Percentiles rank a stretch among this genome's conserved stretches.
phyloP scores from a whole-genome alignment of 2,329 filamentous ascomycete genomes.

The Blumeriella jaapii region DNA sequence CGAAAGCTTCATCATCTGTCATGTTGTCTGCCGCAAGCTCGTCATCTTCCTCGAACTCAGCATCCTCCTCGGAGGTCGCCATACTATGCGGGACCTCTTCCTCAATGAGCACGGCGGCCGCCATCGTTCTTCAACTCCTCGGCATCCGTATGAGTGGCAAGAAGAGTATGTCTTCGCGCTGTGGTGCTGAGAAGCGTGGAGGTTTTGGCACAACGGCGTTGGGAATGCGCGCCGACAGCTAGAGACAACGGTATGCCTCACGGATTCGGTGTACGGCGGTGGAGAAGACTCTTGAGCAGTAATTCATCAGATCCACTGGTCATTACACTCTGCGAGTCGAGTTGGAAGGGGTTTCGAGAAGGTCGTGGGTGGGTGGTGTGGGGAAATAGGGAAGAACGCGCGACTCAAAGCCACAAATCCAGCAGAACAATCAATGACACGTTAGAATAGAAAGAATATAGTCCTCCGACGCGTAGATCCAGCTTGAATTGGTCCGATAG shows the following conservation, averaged over 20 bases:
- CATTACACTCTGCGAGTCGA: background rate
- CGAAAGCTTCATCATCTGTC: constrained; percentile 24
- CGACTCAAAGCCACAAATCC: constrained; percentile 15
- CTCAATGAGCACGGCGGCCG: constrained; percentile 24
- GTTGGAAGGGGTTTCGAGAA: constrained; percentile 5
- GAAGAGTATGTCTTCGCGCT: background rate
- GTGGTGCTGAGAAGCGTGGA: background rate
- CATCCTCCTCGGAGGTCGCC: constrained; percentile 27
- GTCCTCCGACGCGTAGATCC: constrained; percentile 26
- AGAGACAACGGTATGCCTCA: background rate
- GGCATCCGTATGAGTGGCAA: constrained; percentile 13
- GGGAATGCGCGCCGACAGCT: background rate
- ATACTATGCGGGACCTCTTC: constrained; percentile 26
- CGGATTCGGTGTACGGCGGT: background rate
- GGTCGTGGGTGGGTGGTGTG: constrained; percentile 6
- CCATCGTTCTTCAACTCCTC: constrained; percentile 18
- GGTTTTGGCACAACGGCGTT: background rate
- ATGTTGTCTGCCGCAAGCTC: constrained; percentile 20
- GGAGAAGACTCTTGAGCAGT: background rate
- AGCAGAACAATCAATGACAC: constrained; percentile 14
- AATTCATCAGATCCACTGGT: background rate
- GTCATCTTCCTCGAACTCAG: constrained; percentile 28
- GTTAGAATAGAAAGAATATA: constrained; percentile 13
- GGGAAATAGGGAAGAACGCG: constrained; percentile 17
- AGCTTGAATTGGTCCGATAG: constrained; percentile 21